A percentile compares a stretch with the other conserved stretches of the same genome.
Evolutionary conservation across 164 flowering plant species (phyloP).

Genomic region (Aristolochia fimbriata): DNA sequence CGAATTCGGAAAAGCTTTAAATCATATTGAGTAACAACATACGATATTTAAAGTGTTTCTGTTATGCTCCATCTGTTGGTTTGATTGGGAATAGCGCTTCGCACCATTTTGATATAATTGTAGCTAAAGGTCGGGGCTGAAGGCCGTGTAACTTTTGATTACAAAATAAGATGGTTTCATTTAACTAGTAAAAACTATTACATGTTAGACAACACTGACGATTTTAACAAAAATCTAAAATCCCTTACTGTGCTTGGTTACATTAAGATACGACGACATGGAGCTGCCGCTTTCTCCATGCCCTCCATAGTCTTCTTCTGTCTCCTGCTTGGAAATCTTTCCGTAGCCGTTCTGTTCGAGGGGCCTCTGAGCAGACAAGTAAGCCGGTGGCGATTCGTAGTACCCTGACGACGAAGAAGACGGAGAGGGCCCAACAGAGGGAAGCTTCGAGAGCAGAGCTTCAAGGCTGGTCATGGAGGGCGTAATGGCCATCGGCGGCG

Average conservation of each 20-base stretch:
- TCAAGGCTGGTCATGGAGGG: constrained; percentile 98
- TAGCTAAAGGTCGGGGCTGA: too few species aligned
- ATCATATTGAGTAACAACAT: too few species aligned
- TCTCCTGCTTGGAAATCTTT: constrained; percentile 44
- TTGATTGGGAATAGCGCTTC: too few species aligned
- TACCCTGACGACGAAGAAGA: constrained; percentile 17
- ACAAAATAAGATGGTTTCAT: background rate
- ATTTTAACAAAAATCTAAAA: background rate
- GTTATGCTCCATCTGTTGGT: too few species aligned
- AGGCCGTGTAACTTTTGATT: background rate
- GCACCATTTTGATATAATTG: too few species aligned
- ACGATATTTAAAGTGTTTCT: too few species aligned
- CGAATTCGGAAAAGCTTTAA: too few species aligned
- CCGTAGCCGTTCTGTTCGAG: constrained; percentile 26
- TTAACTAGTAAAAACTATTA: background rate
- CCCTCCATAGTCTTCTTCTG: constrained; percentile 16
- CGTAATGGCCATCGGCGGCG: constrained; percentile 42
- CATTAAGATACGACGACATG: constrained; percentile 22
- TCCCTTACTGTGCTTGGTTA: constrained; percentile 11
- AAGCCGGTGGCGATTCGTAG: constrained; percentile 18
- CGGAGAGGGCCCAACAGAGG: constrained; percentile 62
- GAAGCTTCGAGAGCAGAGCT: constrained; percentile 90
- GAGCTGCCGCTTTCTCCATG: constrained; percentile 36
- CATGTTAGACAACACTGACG: background rate
- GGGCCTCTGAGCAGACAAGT: constrained; percentile 17